Percentiles rank a stretch among this genome's conserved stretches.
Conservation (phyloP, 352 stramenopile species). For the Globisporangium splendens region DNA sequence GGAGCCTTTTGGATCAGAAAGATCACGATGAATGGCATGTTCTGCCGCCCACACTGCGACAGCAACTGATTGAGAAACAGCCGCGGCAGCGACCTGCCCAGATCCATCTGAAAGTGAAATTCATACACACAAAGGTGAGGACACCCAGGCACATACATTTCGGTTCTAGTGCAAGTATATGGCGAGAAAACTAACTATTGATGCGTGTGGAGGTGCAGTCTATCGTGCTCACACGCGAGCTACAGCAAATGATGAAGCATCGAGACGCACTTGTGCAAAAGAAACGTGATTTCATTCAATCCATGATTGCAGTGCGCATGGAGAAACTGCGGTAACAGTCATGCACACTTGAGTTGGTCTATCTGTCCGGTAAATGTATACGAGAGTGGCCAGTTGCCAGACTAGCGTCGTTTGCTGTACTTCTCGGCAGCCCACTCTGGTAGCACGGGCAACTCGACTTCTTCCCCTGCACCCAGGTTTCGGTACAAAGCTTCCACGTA, state of each 20-base stretch:
- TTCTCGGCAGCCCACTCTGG: conserved; percentile 64
- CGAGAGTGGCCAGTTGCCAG: neutral
- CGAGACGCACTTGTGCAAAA: conserved; percentile 34
- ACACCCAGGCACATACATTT: neutral
- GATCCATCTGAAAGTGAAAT: conserved; percentile 31
- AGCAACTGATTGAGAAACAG: conserved; percentile 51
- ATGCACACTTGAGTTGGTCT: neutral
- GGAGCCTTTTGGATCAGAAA: conserved; percentile 55
- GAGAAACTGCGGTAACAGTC: conserved; percentile 4
- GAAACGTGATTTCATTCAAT: conserved; percentile 39
- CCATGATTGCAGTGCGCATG: conserved; percentile 16
- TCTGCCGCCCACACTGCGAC: conserved; percentile 50
- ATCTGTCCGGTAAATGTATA: conserved; percentile 1
- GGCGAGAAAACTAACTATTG: neutral
- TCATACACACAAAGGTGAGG: conserved; percentile 58
- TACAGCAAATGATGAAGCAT: conserved; percentile 37
- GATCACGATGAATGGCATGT: conserved; percentile 53
- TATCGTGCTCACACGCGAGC: conserved; percentile 48
- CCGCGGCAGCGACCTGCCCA: conserved; percentile 30
- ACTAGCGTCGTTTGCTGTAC: conserved; percentile 38
- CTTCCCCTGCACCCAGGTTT: conserved; percentile 31
- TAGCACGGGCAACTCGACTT: conserved; percentile 48
- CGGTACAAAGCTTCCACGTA: conserved; percentile 76
- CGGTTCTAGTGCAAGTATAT: neutral
- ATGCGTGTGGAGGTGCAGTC: conserved; percentile 22